Evolutionary conservation across 2,329 filamentous ascomycete genomes (phyloP), one percentile per base, ranked within the genome.

Genomic region (Lachnum nothofagi): DNA sequence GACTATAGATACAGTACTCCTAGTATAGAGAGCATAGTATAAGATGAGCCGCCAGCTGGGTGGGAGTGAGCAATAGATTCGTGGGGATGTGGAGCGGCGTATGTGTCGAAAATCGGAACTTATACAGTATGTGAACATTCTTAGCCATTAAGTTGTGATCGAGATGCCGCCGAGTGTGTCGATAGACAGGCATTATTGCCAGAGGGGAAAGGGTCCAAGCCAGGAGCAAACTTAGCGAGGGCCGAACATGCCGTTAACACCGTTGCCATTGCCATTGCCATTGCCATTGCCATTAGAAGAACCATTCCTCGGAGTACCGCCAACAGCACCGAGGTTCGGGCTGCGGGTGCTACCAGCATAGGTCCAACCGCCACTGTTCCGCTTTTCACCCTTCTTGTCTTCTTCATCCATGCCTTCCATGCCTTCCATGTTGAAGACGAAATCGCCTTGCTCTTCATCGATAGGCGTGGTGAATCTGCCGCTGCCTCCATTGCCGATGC

Each of bases 401-500:
- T n/a, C n/a, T n/a, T n/a, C 67, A 31, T 74, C 68, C 19, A 74
- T 68, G 25, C 81, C 78, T 55, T 84, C 80, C 80, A 83, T 83
- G 57, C 72, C 79, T 56, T 84, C 80, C 80, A 84, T 83, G 60
- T 71, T 78, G 62, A 84, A 84, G 12, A 84, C 77, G 55, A 83
- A 82, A 22, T 79, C 75, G 3, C 77, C 72, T 47, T 83, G 79
- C 57, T 84, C 80, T 60, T 83, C 80, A 51, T 83, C 80, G 53
- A 84, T 83, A 3, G 80, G 80, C 1, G 79, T 83, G 1, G 80
- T 80, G 62, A 82, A 82, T 14, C 80, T 71, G 17, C 77, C 78
- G 33, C 73, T 78, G 33, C 56, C 54, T 31, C 52, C 58, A 49
- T 57, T 59, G 69, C 68, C 17, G 68, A 73, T 41, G 56, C 79